These are phyloP conservation scores for Arctostaphylos glauca DNA, from an alignment of 148 eudicot genomes.

Conservation along the genomic window DNA sequence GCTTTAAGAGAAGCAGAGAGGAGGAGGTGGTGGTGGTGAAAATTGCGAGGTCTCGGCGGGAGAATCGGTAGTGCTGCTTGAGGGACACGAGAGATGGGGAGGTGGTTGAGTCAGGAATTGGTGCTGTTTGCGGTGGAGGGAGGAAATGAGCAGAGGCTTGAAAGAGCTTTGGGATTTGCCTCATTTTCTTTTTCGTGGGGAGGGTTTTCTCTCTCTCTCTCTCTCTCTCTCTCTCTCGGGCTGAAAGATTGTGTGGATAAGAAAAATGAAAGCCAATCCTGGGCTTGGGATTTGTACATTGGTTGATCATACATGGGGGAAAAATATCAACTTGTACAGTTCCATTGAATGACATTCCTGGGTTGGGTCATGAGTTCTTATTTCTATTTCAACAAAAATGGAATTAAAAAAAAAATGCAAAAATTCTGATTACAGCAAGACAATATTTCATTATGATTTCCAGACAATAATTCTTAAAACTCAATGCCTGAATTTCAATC, in stretches of 20 bases:
- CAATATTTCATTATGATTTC: too few species aligned
- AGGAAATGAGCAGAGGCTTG: constrained; percentile 32
- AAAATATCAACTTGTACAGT: not conserved
- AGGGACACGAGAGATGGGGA: constrained; percentile 18
- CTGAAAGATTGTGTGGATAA: constrained; percentile 20
- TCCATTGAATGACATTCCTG: not conserved
- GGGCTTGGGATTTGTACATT: not conserved
- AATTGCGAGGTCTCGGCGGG: constrained; percentile 59
- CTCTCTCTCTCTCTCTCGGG: not conserved
- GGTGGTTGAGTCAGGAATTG: constrained; percentile 22
- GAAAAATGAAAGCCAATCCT: constrained; percentile 9
- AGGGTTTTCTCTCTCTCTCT: not conserved
- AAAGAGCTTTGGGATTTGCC: constrained; percentile 37
- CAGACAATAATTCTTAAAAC: too few species aligned
- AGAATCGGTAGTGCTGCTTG: constrained; percentile 38
- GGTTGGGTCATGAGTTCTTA: too few species aligned
- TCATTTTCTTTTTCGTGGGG: constrained; percentile 24
- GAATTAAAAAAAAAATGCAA: too few species aligned
- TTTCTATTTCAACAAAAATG: too few species aligned
- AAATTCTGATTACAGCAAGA: too few species aligned
- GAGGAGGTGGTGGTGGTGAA: constrained; percentile 49
- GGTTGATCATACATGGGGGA: not conserved
- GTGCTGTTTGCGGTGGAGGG: constrained; percentile 27
- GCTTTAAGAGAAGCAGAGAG: constrained; percentile 44
- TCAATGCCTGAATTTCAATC: too few species aligned